Base-by-base conservation (phyloP, 139 green algal genomes). In the Pleodorina starrii region DNA sequence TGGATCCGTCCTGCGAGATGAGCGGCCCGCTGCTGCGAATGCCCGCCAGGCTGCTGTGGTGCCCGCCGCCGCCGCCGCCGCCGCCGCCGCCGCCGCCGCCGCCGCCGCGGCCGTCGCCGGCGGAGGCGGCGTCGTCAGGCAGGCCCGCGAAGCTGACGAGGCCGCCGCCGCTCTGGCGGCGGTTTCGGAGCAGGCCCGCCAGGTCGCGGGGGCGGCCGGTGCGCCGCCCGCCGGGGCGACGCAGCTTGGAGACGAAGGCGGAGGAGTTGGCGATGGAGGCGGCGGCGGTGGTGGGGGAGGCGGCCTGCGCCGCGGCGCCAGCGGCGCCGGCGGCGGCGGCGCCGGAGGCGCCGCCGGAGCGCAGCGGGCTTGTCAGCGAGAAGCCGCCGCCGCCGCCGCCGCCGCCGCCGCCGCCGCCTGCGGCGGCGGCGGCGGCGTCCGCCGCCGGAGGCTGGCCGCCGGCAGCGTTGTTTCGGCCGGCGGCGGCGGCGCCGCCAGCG, bases 221-320 rank as follows among this genome's bases (percentile, higher is more conserved):
- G 40, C 60, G 60, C 19, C 63, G 38, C 4, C 36, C 51, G 11
- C 81, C 81, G 27, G 81, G 81, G 38, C 81, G n/a, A 35, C 63
- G 63, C n/a, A 87, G 81, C 81, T 87, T 87, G 42, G n/a, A 44
- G 1, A 87, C 43, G 42, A 87, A 87, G 27, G 21, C 21, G 40
- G 79, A 42, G 40, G 57, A 29, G 57, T 27, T 40, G 51, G 77
- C 51, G 32, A 80, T 32, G 72, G 72, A 5, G 57, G 57, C 57
- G 42, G 57, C 42, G 79, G 25, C 36, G 78, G 35, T 48, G 48
- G 36, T 38, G 78, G 51, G 9, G 5, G 27, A 25, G 10, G 42
- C 1, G 42, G 42, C n/a, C 9, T 17, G 29, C 29, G 6, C n/a
- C 6, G n/a, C n/a, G 63, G 16, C 9, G 63, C 12, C 63, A 29